phyloP scores from a whole-genome alignment of 2,329 filamentous ascomycete genomes.

The Monilinia aucupariae region DNA sequence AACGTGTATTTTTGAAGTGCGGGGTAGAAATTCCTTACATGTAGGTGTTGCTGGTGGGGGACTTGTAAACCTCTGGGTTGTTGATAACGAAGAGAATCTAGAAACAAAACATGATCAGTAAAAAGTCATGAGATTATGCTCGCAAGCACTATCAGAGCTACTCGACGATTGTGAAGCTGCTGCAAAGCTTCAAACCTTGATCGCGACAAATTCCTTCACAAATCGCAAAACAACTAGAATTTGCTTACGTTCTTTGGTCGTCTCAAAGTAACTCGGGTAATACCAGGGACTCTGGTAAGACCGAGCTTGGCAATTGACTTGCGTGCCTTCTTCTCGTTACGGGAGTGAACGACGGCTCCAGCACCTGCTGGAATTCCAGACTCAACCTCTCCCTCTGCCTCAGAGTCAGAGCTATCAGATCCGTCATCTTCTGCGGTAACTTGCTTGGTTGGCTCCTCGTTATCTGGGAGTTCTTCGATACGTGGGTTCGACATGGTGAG shows the following conservation, averaged over 20 bases:
- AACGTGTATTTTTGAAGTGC: background rate
- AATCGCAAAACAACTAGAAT: background rate
- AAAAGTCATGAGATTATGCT: background rate
- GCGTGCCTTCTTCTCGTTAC: conserved; percentile 99
- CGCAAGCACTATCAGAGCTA: background rate
- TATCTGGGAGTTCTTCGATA: conserved; percentile 95
- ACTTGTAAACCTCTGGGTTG: conserved; percentile 99
- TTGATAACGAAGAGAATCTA: conserved; percentile 99
- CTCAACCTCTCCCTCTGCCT: conserved; percentile 72
- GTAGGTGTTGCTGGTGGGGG: conserved; percentile 98
- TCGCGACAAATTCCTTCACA: background rate
- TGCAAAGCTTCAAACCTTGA: background rate
- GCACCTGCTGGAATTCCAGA: conserved; percentile 67
- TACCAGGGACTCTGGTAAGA: conserved; percentile 91
- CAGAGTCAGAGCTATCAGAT: conserved; percentile 66
- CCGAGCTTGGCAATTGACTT: conserved; percentile 99
- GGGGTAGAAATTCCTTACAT: conserved; percentile 62
- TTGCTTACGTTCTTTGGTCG: conserved; percentile 95
- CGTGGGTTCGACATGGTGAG: conserved; percentile 90
- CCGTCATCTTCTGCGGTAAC: conserved; percentile 68
- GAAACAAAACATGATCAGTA: conserved; percentile 21
- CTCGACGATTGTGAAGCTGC: background rate
- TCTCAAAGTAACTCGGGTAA: conserved; percentile 95
- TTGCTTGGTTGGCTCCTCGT: conserved; percentile 69
- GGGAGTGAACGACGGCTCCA: conserved; percentile 87